phyloP scores from a whole-genome alignment of 176 grass and related monocot genomes.

The Musa itinerans region DNA sequence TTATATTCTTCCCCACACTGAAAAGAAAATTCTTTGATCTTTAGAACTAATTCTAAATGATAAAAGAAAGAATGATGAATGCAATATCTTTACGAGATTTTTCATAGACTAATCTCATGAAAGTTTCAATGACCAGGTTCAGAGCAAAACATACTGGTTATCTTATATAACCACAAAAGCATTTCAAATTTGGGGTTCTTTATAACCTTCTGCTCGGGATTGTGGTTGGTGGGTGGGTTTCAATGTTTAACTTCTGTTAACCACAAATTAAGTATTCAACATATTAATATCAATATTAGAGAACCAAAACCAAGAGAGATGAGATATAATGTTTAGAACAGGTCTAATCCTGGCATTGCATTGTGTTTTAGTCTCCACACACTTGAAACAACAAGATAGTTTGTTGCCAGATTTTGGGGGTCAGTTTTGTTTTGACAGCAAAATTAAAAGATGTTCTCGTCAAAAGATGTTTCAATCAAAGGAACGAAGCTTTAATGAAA shows the following conservation, averaged over 20 bases:
- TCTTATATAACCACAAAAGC: not conserved
- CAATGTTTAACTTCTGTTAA: not conserved
- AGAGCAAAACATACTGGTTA: too few relatives aligned
- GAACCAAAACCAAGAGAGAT: not conserved
- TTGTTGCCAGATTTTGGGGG: not conserved
- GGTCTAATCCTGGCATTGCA: not conserved
- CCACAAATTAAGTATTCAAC: not conserved
- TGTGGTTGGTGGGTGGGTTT: not conserved
- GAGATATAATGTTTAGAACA: not conserved
- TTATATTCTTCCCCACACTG: conserved; percentile 43
- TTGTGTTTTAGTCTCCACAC: not conserved
- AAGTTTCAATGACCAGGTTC: not conserved
- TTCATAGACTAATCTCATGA: not conserved
- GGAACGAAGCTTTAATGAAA: not conserved
- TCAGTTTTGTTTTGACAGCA: not conserved
- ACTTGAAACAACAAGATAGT: not conserved
- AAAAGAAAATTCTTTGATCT: conserved; percentile 17
- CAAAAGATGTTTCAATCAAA: not conserved
- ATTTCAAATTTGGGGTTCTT: not conserved
- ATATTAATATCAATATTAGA: not conserved
- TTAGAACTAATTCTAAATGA: not conserved
- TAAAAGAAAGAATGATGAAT: not conserved
- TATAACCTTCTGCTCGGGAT: not conserved
- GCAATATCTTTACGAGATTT: not conserved
- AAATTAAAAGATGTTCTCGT: not conserved